phyloP scores from a whole-genome alignment of 352 stramenopile species.

The Globisporangium cystogenes region DNA sequence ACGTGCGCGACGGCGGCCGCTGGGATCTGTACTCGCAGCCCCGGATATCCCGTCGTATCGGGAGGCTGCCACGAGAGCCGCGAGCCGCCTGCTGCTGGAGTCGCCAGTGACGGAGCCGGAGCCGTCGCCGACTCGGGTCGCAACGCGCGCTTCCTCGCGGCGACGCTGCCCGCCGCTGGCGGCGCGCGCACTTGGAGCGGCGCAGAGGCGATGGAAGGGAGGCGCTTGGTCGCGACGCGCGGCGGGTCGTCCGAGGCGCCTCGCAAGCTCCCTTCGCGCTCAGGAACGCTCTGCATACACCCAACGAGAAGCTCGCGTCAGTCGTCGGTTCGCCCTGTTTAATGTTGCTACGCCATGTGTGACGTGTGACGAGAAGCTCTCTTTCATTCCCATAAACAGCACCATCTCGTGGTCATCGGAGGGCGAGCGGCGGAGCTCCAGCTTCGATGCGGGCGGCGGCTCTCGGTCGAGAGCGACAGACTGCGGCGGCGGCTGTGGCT shows the following conservation, averaged over 20 bases:
- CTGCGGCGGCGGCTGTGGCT: not conserved
- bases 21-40: conserved; percentile 11
- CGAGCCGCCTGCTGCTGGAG: not conserved
- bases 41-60: not conserved
- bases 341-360: too few relatives aligned
- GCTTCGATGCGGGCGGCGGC: conserved; percentile 24
- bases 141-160: conserved; percentile 1
- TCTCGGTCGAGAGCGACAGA: not conserved
- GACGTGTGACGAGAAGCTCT: not conserved
- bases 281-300: conserved; percentile 25
- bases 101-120: not conserved
- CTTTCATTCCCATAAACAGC: conserved; percentile 7
- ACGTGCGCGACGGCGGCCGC: not conserved
- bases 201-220: not conserved
- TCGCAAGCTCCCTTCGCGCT: conserved; percentile 29
- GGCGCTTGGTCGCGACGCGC: not conserved
- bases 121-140: not conserved
- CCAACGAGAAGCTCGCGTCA: too few relatives aligned
- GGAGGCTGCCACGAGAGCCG: not conserved
- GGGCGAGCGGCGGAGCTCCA: conserved; percentile 28
- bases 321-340: too few relatives aligned
- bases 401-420: conserved; percentile 48
- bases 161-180: not conserved
- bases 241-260: conserved; percentile 9
- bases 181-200: too few relatives aligned